These are phyloP conservation scores for Mortierella hygrophila DNA, from an alignment of 192 early-diverging fungal genomes.

Conservation along the genomic window DNA sequence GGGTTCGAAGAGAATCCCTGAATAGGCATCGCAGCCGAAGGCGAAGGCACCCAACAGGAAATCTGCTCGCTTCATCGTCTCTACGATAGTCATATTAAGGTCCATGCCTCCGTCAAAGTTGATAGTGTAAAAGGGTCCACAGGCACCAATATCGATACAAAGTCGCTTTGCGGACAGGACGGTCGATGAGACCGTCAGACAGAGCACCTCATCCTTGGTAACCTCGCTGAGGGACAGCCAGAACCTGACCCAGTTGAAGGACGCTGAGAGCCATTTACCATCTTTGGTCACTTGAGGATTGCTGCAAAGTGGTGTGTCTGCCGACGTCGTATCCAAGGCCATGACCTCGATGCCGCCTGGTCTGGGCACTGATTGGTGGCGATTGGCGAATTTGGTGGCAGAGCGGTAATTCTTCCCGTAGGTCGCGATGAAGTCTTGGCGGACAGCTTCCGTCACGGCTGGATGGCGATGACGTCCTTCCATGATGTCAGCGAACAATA, in stretches of 20 bases:
- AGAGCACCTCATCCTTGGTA: not conserved
- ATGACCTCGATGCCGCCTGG: not conserved
- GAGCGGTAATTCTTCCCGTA: not conserved
- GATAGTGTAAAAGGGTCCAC: not conserved
- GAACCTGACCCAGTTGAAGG: not conserved
- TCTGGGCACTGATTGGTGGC: not conserved
- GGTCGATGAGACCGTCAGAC: not conserved
- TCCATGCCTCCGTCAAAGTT: not conserved
- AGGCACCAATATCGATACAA: not conserved
- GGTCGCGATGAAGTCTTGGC: not conserved
- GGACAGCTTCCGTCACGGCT: not conserved
- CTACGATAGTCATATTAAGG: too few relatives aligned
- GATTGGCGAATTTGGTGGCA: not conserved
- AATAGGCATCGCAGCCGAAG: not conserved
- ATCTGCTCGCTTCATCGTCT: not conserved
- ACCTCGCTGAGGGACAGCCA: not conserved
- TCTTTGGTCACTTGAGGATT: not conserved
- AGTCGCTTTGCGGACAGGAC: not conserved
- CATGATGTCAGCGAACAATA: not conserved
- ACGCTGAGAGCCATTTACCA: not conserved
- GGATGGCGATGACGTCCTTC: not conserved
- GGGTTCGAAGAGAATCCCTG: not conserved
- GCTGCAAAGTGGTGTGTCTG: not conserved
- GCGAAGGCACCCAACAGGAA: not conserved
- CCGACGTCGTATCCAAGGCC: not conserved